These are phyloP conservation scores for Xylaria sp. DNA, from an alignment of 2,329 filamentous ascomycete species.

Conservation along the genomic window DNA sequence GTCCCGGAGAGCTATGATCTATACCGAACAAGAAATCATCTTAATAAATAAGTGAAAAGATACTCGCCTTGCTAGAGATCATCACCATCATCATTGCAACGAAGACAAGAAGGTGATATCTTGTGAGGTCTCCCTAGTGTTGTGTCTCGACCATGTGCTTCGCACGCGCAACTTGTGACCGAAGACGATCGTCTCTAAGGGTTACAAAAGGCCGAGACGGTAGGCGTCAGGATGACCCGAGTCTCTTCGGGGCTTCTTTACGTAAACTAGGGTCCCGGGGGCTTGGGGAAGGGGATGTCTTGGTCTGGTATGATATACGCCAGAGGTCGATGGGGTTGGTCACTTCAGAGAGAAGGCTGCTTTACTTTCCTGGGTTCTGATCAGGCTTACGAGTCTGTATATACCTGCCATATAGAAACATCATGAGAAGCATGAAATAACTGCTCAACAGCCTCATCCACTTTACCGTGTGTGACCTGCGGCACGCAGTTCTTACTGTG, in stretches of 20 bases:
- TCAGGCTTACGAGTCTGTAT: neutral
- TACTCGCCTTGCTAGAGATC: neutral
- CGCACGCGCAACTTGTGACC: slow-evolving; percentile 34
- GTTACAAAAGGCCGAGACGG: slow-evolving; percentile 33
- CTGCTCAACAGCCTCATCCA: neutral
- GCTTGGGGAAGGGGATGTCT: neutral
- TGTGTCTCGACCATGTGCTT: slow-evolving; percentile 36
- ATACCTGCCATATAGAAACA: neutral
- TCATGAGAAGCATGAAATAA: neutral
- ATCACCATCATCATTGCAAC: neutral
- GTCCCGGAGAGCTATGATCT: neutral
- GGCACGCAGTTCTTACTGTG: neutral
- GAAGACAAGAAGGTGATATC: slow-evolving; percentile 18
- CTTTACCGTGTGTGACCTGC: slow-evolving; percentile 12
- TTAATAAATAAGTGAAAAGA: slow-evolving; percentile 25
- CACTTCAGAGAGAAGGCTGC: slow-evolving; percentile 1
- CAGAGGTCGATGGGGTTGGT: neutral
- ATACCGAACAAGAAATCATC: slow-evolving; percentile 7
- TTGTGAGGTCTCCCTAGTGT: slow-evolving; percentile 22
- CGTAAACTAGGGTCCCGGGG: slow-evolving; percentile 21
- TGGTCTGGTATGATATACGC: slow-evolving; percentile 10
- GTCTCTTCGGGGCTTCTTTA: slow-evolving; percentile 21
- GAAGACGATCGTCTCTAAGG: slow-evolving; percentile 24
- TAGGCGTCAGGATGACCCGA: slow-evolving; percentile 28
- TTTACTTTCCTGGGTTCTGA: neutral